A percentile compares a stretch with the other conserved stretches of the same genome.
Evolutionary conservation across 495 filamentous ascomycete species (phyloP).

Genomic region (Annulohypoxylon moriforme): DNA sequence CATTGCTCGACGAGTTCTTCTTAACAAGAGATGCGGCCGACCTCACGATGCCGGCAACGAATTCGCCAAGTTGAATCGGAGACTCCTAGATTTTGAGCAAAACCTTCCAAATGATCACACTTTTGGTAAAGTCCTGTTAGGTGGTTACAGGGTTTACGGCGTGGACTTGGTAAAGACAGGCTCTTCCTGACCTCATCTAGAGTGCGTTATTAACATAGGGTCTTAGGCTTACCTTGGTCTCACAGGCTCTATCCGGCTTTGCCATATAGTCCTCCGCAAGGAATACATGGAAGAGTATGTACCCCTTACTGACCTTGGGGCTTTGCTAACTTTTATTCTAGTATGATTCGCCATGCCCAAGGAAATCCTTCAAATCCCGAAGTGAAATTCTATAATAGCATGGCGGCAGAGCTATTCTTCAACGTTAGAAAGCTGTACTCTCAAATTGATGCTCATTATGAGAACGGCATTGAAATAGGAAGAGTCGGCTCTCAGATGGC

Average conservation of each 20-base stretch:
- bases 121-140: slow-evolving; percentile 57
- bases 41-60: slow-evolving; percentile 58
- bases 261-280: slow-evolving; percentile 63
- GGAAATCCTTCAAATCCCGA: slow-evolving; percentile 52
- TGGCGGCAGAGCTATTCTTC: slow-evolving; percentile 59
- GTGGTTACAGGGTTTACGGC: slow-evolving; percentile 56
- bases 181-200: neutral
- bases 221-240: slow-evolving; percentile 60
- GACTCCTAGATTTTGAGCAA: slow-evolving; percentile 56
- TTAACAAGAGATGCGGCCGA: slow-evolving; percentile 49
- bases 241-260: slow-evolving; percentile 61
- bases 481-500: slow-evolving; percentile 64
- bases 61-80: slow-evolving; percentile 52
- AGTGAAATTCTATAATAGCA: slow-evolving; percentile 54
- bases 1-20: slow-evolving; percentile 57
- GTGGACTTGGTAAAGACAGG: slow-evolving; percentile 53
- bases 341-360: slow-evolving; percentile 54
- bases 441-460: slow-evolving; percentile 60
- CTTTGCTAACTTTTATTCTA: slow-evolving; percentile 28
- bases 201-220: slow-evolving; percentile 9
- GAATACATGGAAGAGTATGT: slow-evolving; percentile 60
- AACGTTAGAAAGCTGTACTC: slow-evolving; percentile 60
- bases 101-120: slow-evolving; percentile 56
- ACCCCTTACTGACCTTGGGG: neutral
- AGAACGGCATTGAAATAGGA: slow-evolving; percentile 53